Evolutionary conservation across 371 early-diverging fungal genomes (phyloP).

Genomic region (Rhizopus arrhizus): DNA sequence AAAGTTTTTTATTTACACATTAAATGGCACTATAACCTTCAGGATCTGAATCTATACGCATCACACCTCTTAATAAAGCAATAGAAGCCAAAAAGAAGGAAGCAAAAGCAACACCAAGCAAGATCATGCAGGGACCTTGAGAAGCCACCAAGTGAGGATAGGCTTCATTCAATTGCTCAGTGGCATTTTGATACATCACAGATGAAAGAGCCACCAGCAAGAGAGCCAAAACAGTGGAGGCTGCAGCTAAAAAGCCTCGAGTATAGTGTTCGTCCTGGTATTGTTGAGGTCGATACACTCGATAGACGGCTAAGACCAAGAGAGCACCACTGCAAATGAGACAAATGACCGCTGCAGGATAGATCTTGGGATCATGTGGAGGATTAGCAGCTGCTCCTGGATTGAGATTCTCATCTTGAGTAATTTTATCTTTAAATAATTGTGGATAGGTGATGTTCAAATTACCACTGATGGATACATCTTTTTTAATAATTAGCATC

Average conservation of each 20-base stretch:
- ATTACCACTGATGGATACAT: constrained; percentile 27
- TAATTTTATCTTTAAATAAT: constrained; percentile 30
- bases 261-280: constrained; percentile 42
- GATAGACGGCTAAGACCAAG: constrained; percentile 21
- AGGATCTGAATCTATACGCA: constrained; percentile 25
- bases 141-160: constrained; percentile 45
- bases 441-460: constrained; percentile 41
- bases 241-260: constrained; percentile 45
- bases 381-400: constrained; percentile 42
- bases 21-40: constrained; percentile 44
- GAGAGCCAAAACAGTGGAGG: constrained; percentile 32
- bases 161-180: constrained; percentile 29
- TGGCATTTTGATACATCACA: constrained; percentile 44
- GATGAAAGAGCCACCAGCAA: constrained; percentile 33
- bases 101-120: constrained; percentile 45
- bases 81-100: constrained; percentile 30
- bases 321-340: constrained; percentile 33
- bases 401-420: constrained; percentile 34
- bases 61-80: constrained; percentile 37
- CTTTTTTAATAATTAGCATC: constrained; percentile 13
- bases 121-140: constrained; percentile 35
- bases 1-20: not conserved
- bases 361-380: constrained; percentile 46
- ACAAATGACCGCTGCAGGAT: constrained; percentile 39
- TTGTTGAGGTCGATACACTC: constrained; percentile 17